Evolutionary conservation across 176 grass and related monocot genomes (phyloP).

Genomic region (Poa pratensis): DNA sequence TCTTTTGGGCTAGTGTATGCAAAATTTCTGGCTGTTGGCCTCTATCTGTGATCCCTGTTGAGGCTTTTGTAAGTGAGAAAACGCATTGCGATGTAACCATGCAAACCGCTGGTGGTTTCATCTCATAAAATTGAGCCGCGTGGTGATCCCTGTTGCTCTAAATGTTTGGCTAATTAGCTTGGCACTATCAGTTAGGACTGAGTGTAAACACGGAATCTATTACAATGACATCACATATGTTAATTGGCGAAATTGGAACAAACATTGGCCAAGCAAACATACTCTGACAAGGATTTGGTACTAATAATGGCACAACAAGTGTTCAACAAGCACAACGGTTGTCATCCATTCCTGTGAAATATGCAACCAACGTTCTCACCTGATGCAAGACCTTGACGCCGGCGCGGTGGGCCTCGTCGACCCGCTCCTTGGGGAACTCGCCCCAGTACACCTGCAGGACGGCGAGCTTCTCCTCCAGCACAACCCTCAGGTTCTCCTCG

Average conservation of each 20-base stretch:
- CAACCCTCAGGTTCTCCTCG: slow-evolving; percentile 76
- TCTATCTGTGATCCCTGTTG: too few species aligned
- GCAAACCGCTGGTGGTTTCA: too few species aligned
- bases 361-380: slow-evolving; percentile 37
- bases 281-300: background rate
- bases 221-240: background rate
- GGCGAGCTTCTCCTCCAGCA: slow-evolving; percentile 85
- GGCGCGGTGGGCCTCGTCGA: slow-evolving; percentile 77
- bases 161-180: background rate
- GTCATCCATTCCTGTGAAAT: background rate
- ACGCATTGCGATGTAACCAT: too few species aligned
- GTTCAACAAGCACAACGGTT: background rate
- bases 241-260: background rate
- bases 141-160: too few species aligned
- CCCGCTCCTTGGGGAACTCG: slow-evolving; percentile 67
- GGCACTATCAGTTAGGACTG: background rate
- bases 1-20: too few species aligned
- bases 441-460: slow-evolving; percentile 93
- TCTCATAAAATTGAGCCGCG: too few species aligned
- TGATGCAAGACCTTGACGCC: slow-evolving; percentile 95
- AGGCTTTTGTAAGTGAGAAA: too few species aligned
- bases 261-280: background rate
- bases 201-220: background rate
- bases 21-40: too few species aligned
- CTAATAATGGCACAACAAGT: background rate